Evolutionary conservation across 1,284 basidiomycete species (phyloP).

Genomic region (Ustilago bromivora): DNA sequence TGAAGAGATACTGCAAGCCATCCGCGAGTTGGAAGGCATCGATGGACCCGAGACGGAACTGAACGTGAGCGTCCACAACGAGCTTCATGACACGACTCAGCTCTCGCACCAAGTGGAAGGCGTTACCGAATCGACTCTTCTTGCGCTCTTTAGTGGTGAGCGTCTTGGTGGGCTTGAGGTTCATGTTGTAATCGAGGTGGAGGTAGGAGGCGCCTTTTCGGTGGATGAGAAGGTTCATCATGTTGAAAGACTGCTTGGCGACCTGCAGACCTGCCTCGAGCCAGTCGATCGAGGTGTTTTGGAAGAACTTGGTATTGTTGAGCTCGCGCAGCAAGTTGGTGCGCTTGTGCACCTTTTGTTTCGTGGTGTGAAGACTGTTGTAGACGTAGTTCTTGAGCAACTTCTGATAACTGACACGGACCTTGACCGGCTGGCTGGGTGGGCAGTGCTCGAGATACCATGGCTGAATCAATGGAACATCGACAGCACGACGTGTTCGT

Average conservation of each 20-base stretch:
- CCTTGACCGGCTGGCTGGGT: conserved; percentile 94
- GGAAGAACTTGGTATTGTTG: conserved; percentile 99
- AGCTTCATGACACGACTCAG: conserved; percentile 97
- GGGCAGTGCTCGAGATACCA: conserved; percentile 97
- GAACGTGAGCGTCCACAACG: conserved; percentile 97
- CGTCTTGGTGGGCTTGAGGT: conserved; percentile 97
- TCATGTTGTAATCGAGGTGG: conserved; percentile 93
- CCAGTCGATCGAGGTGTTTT: conserved; percentile 97
- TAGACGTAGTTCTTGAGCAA: conserved; percentile 95
- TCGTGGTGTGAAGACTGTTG: conserved; percentile 88
- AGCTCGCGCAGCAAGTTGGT: conserved; percentile 95
- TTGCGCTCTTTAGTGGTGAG: conserved; percentile 99
- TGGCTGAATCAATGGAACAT: conserved; percentile 94
- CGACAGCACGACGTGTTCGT: conserved; percentile 90
- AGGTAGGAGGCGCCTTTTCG: conserved; percentile 98
- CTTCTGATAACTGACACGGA: conserved; percentile 99
- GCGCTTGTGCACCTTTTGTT: conserved; percentile 97
- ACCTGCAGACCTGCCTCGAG: conserved; percentile 99
- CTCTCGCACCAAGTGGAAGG: conserved; percentile 96
- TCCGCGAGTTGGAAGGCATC: conserved; percentile 99
- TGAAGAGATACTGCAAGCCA: conserved; percentile 97
- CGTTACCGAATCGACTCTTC: conserved; percentile 99
- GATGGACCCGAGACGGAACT: conserved; percentile 97
- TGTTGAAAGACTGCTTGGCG: conserved; percentile 98
- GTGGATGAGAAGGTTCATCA: conserved; percentile 98